These are phyloP conservation scores for Trichoderma breve DNA, from an alignment of 2,329 filamentous ascomycete species.

Conservation along the genomic window DNA sequence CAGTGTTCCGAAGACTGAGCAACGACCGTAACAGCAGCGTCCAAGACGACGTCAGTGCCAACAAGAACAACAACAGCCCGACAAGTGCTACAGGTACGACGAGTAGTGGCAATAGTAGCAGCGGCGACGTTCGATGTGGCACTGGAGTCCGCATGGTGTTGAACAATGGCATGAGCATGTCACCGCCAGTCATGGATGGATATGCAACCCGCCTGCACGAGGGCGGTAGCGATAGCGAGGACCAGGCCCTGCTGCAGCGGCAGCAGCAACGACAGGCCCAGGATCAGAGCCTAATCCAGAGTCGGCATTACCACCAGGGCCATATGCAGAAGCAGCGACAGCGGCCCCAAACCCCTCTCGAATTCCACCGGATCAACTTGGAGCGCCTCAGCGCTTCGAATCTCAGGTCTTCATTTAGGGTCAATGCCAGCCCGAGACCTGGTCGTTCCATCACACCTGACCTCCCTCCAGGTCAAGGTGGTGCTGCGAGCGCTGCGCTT, in stretches of 20 bases:
- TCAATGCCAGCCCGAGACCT: conserved; percentile 34
- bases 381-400: conserved; percentile 38
- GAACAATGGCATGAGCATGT: conserved; percentile 46
- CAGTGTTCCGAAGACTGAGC: background rate
- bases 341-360: conserved; percentile 26
- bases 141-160: conserved; percentile 37
- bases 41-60: background rate
- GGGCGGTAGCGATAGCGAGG: conserved; percentile 37
- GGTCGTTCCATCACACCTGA: conserved; percentile 69
- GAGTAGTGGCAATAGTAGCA: background rate
- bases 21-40: background rate
- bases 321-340: conserved; percentile 20
- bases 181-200: conserved; percentile 46
- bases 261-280: conserved; percentile 31
- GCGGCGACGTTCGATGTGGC: conserved; percentile 32
- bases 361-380: conserved; percentile 32
- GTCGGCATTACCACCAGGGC: conserved; percentile 20
- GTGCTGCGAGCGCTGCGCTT: conserved; percentile 26
- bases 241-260: conserved; percentile 36
- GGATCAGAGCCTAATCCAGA: conserved; percentile 23
- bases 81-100: background rate
- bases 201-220: conserved; percentile 36
- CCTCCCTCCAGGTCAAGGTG: conserved; percentile 37
- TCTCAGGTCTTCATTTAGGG: conserved; percentile 36
- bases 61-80: background rate